A percentile compares a stretch with the other conserved stretches of the same genome.
phyloP scores from a whole-genome alignment of 495 filamentous ascomycete genomes.

The Amorphotheca resinae region DNA sequence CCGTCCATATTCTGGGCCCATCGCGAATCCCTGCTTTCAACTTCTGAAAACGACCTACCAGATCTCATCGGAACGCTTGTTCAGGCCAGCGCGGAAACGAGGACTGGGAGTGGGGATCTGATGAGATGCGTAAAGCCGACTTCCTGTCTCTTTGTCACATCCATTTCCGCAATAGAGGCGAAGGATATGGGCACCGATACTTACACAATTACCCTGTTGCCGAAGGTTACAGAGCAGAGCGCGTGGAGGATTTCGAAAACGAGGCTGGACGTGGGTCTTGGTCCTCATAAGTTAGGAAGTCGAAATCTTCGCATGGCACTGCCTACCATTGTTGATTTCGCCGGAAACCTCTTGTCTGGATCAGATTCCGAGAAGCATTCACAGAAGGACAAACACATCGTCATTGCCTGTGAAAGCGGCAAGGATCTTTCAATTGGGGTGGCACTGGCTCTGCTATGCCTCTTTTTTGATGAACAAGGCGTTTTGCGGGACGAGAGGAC shows the following conservation, averaged over 20 bases:
- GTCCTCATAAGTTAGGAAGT: conserved; percentile 57
- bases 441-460: conserved; percentile 48
- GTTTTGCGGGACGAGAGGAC: conserved; percentile 8
- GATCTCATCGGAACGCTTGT: conserved; percentile 47
- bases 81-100: background rate
- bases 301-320: conserved; percentile 59
- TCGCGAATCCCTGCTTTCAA: conserved; percentile 36
- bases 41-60: conserved; percentile 52
- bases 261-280: conserved; percentile 50
- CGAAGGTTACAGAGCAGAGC: conserved; percentile 22
- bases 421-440: conserved; percentile 54
- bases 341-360: conserved; percentile 16
- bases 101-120: background rate
- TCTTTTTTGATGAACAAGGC: conserved; percentile 48
- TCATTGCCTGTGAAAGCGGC: conserved; percentile 49
- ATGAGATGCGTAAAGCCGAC: conserved; percentile 17
- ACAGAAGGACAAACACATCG: conserved; percentile 19
- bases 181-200: background rate
- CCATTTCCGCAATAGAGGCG: conserved; percentile 5
- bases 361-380: background rate
- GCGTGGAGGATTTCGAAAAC: conserved; percentile 25
- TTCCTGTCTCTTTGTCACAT: conserved; percentile 24
- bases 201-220: conserved; percentile 20
- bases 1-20: conserved; percentile 69
- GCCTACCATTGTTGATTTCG: conserved; percentile 35